Evolutionary conservation across 2,329 filamentous ascomycete species (phyloP).

Genomic region (Trichothecium sympodiale): DNA sequence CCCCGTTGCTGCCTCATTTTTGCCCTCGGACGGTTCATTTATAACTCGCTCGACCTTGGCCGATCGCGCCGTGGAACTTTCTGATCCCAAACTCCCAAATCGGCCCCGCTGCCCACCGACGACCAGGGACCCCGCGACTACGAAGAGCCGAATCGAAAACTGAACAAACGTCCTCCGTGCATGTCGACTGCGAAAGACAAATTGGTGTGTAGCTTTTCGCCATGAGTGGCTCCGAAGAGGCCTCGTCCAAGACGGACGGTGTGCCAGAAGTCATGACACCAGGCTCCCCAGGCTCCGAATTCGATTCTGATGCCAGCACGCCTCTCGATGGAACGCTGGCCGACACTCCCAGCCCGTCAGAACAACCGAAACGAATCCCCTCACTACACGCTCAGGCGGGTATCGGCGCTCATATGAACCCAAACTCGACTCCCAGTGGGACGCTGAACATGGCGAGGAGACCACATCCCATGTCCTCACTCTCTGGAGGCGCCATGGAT

Average conservation of each 20-base stretch:
- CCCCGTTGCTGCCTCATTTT: no score
- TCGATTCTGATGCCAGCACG: slow-evolving; percentile 36
- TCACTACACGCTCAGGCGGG: slow-evolving; percentile 28
- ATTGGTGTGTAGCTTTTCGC: not conserved
- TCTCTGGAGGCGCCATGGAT: slow-evolving; percentile 21
- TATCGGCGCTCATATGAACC: slow-evolving; percentile 44
- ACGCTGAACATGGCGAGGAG: slow-evolving; percentile 57
- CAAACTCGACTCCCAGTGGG: slow-evolving; percentile 76
- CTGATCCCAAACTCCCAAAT: no score
- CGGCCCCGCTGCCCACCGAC: no score
- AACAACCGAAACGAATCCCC: slow-evolving; percentile 39
- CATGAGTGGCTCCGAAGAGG: slow-evolving; percentile 20
- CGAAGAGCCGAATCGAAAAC: no score
- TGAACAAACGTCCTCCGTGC: no score
- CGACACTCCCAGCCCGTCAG: slow-evolving; percentile 15
- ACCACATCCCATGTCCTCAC: slow-evolving; percentile 25
- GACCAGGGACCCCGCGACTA: no score
- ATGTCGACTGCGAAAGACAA: no score
- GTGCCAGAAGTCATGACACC: slow-evolving; percentile 23
- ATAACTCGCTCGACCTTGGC: no score
- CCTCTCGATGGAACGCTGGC: slow-evolving; percentile 30
- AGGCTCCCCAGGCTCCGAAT: slow-evolving; percentile 31
- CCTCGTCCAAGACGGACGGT: slow-evolving; percentile 37
- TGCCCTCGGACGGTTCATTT: no score
- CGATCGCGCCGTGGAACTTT: no score